Conservation (phyloP, 768 basidiomycete genomes). For the Mrakia blollopis region DNA sequence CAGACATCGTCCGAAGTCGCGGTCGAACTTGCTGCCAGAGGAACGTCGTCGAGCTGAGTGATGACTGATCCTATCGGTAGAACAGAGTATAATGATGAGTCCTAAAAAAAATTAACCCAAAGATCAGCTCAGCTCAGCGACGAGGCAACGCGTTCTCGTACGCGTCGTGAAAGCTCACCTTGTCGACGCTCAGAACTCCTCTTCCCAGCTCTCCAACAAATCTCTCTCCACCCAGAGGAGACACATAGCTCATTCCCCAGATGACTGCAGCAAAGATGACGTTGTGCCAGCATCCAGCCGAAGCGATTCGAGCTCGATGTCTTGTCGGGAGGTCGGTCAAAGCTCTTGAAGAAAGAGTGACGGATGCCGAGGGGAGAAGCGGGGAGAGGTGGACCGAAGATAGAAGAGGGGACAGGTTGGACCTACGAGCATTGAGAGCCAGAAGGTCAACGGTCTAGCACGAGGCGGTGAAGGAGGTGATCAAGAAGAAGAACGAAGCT, state of each 20-base stretch:
- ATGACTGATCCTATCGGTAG: constrained; percentile 14
- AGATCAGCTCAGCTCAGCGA: not conserved
- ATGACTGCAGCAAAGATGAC: not conserved
- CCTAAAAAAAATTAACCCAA: not conserved
- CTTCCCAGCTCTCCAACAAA: not conserved
- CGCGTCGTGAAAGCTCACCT: not conserved
- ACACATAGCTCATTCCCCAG: not conserved
- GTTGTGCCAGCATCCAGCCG: constrained; percentile 30
- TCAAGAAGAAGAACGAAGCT: not conserved
- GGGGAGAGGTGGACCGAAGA: constrained; percentile 19
- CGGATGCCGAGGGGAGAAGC: constrained; percentile 28
- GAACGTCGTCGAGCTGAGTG: constrained; percentile 24
- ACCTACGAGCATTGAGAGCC: not conserved
- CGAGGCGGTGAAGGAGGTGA: not conserved
- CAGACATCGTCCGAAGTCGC: constrained; percentile 9
- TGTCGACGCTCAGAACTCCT: constrained; percentile 13
- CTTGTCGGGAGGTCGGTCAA: not conserved
- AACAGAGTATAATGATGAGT: not conserved
- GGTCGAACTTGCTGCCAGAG: not conserved
- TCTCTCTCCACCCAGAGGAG: not conserved
- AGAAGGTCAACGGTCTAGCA: not conserved
- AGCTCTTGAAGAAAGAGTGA: constrained; percentile 17
- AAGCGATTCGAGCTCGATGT: constrained; percentile 19
- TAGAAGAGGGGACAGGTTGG: constrained; percentile 9
- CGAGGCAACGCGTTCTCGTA: too few species aligned